Percentiles rank a stretch among this genome's conserved stretches.
Evolutionary conservation across 495 filamentous ascomycete genomes (phyloP).

Genomic region (Paragyromitra xinjiangensis): DNA sequence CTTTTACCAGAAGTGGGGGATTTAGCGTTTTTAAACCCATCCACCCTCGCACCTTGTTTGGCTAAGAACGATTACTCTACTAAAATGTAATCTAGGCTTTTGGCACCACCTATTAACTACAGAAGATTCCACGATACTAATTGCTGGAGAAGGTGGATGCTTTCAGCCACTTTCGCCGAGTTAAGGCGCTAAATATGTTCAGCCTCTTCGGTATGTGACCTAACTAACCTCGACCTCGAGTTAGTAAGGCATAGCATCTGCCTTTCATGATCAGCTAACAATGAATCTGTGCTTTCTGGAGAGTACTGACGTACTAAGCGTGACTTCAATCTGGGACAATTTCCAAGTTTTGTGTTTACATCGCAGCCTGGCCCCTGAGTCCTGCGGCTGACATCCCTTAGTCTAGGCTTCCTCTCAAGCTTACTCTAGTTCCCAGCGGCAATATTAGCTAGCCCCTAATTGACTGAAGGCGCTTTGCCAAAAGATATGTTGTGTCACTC

Average conservation of each 20-base stretch:
- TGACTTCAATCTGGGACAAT: not conserved
- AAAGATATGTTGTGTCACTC: not conserved
- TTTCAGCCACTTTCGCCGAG: not conserved
- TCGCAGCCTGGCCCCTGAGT: conserved; percentile 11
- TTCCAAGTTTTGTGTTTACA: not conserved
- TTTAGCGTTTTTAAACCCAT: not conserved
- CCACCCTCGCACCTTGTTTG: not conserved
- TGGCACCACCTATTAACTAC: not conserved
- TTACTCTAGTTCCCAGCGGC: not conserved
- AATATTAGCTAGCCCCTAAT: not conserved
- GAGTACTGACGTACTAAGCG: not conserved
- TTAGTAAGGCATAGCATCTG: not conserved
- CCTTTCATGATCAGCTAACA: not conserved
- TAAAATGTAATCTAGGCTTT: not conserved
- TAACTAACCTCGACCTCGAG: not conserved
- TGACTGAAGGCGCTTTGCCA: not conserved
- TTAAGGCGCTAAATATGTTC: not conserved
- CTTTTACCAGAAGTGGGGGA: not conserved
- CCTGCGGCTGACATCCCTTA: conserved; percentile 20
- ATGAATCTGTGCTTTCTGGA: not conserved
- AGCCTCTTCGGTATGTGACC: conserved; percentile 1
- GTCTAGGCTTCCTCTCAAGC: not conserved
- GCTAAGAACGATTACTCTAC: not conserved
- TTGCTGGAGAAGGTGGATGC: not conserved
- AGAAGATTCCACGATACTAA: not conserved